Base-by-base conservation (phyloP, 495 filamentous ascomycete genomes). In the Talaromyces adpressus region DNA sequence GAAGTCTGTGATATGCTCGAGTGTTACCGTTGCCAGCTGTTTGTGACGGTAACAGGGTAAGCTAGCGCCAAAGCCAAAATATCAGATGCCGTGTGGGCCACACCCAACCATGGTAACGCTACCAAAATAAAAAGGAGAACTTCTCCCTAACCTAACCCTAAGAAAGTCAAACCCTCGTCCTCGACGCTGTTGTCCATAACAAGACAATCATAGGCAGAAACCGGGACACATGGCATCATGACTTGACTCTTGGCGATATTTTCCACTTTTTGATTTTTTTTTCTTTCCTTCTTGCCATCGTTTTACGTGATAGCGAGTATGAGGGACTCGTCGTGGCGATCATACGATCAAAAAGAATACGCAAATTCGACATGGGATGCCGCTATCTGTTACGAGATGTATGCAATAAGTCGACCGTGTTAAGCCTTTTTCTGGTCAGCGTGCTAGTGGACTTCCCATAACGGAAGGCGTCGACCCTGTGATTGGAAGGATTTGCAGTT, bases 51-150 rank as follows among this genome's bases (percentile, higher is more conserved):
- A 54, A 54, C 51, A 49, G 16, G 22, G 25, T 54, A 25, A n/a
- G 18, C 23, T 54, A 54, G 51, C 51, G 51, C 51, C 51, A 29
- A 54, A 54, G 51, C 20, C 51, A 54, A 54, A 54, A 54, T 29
- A 54, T 49, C 45, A 49, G 45, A 49, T 49, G 45, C 45, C 36
- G 45, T 49, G 51, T 54, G 51, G 51, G 20, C 51, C 51, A 54
- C 25, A 29, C 25, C 20, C 12, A 54, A 54, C 18, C 22, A 14
- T 22, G 22, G 51, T 5, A 20, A 54, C 16, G 3, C 45, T 20
- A 18, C 45, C 41, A 47, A 20, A 49, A 49, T 18, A 20, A 49
- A 49, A 49, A 49, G 45, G 45, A 49, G 45, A 49, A 49, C 45
- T 8, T 49, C 45, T 20, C n/a, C 18, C 32, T 49, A 20, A 49